These are phyloP conservation scores for Podospora bellae-mahoneyi DNA, from an alignment of 495 filamentous ascomycete genomes.

Conservation along the genomic window DNA sequence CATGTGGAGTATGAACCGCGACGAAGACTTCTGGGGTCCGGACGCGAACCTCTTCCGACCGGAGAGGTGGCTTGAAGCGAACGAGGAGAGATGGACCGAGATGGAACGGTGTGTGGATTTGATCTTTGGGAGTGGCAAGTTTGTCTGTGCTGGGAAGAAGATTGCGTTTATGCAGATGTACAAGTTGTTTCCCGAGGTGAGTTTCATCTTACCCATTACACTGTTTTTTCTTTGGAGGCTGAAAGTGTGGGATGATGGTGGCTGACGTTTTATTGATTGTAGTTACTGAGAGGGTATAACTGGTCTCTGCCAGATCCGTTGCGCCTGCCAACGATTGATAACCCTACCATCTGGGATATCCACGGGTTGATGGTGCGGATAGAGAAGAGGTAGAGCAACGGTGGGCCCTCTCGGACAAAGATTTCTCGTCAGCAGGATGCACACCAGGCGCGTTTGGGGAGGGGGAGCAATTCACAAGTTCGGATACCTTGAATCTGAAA, in stretches of 20 bases:
- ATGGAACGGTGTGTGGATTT: constrained; percentile 40
- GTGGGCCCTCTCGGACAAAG: neutral
- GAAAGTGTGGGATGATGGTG: constrained; percentile 2
- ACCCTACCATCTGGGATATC: neutral
- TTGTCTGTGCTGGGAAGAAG: constrained; percentile 38
- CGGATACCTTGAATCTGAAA: neutral
- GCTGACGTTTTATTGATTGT: neutral
- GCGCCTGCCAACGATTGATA: neutral
- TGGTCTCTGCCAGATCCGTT: constrained; percentile 9
- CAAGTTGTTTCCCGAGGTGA: constrained; percentile 54
- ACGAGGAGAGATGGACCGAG: constrained; percentile 27
- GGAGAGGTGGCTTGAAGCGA: constrained; percentile 43
- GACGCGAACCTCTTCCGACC: constrained; percentile 39
- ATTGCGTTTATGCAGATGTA: constrained; percentile 45
- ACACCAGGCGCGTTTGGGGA: neutral
- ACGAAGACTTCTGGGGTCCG: constrained; percentile 16
- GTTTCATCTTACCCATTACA: constrained; percentile 13
- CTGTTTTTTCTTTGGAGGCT: neutral
- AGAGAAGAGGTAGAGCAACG: constrained; percentile 8
- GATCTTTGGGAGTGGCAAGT: constrained; percentile 39
- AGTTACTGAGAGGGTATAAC: constrained; percentile 14
- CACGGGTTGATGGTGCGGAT: constrained; percentile 7
- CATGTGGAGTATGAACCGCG: constrained; percentile 13
- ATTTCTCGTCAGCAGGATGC: neutral
- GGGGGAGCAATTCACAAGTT: neutral